Conservation (phyloP, 805 yeast genomes). For the Pachysolen tannophilus region DNA sequence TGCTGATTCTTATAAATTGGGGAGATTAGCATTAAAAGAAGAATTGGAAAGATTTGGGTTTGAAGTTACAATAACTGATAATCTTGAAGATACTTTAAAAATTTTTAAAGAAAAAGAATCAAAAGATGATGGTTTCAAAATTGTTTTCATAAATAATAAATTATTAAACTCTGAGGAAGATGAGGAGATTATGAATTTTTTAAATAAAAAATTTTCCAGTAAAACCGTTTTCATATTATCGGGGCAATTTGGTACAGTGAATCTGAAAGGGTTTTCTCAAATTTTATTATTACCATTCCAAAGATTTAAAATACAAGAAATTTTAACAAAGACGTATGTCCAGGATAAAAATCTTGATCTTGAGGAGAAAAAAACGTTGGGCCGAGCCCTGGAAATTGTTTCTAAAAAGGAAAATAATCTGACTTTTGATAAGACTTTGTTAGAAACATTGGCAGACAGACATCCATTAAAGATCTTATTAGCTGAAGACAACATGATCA, state of each 20-base stretch:
- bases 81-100: slow-evolving; percentile 12
- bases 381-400: too few relatives aligned
- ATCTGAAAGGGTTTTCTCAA: slow-evolving; percentile 4
- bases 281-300: slow-evolving; percentile 15
- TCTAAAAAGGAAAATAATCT: slow-evolving; percentile 11
- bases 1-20: slow-evolving; percentile 23
- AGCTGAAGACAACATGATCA: slow-evolving; percentile 48
- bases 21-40: slow-evolving; percentile 24
- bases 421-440: slow-evolving; percentile 22
- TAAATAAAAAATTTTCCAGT: not conserved
- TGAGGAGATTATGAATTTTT: not conserved
- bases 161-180: not conserved
- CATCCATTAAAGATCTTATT: slow-evolving; percentile 40
- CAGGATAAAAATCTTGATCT: slow-evolving; percentile 6
- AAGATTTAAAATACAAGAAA: slow-evolving; percentile 10
- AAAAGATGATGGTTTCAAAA: not conserved
- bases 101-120: not conserved
- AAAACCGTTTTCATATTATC: slow-evolving; percentile 8
- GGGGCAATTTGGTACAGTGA: slow-evolving; percentile 11
- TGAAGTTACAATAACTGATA: slow-evolving; percentile 18
- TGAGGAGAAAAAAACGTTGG: not conserved
- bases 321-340: not conserved
- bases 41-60: slow-evolving; percentile 28
- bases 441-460: slow-evolving; percentile 25
- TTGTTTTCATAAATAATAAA: slow-evolving; percentile 3